Conservation (phyloP, 163 green algal genomes). For the Coccomyxa subellipsoidea region DNA sequence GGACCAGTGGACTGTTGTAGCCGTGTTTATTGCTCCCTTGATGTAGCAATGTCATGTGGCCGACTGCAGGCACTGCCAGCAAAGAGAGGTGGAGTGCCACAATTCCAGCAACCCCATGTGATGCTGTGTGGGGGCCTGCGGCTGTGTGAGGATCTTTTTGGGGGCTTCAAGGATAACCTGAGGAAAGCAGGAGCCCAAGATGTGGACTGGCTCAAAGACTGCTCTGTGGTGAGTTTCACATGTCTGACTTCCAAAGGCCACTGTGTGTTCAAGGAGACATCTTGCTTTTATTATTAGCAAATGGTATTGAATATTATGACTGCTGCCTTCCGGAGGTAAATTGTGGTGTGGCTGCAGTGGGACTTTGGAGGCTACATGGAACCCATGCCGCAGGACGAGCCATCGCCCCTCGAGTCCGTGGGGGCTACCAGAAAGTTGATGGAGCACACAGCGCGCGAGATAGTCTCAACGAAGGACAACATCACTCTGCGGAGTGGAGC, state of each 20-base stretch:
- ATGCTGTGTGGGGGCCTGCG: conserved; percentile 14
- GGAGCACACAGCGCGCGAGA: conserved; percentile 8
- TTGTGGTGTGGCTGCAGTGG: neutral
- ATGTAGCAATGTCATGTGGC: neutral
- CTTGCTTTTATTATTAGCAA: too few relatives aligned
- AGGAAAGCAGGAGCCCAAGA: conserved; percentile 1
- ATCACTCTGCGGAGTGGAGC: neutral
- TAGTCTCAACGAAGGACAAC: neutral
- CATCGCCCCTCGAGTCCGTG: neutral
- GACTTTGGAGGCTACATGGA: conserved; percentile 6
- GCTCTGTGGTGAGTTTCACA: neutral
- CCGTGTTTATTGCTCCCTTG: too few relatives aligned
- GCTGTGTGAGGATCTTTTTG: conserved; percentile 8
- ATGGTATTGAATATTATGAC: too few relatives aligned
- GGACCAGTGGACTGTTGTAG: too few relatives aligned
- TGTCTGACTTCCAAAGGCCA: neutral
- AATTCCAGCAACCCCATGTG: conserved; percentile 23
- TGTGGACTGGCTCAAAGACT: conserved; percentile 16
- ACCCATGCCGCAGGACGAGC: neutral
- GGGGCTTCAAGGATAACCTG: conserved; percentile 16
- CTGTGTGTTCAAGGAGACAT: too few relatives aligned
- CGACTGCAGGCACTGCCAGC: neutral
- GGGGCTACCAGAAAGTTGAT: conserved; percentile 4
- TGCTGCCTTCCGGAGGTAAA: neutral
- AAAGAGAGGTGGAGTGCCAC: conserved; percentile 16